Conservation (phyloP, 1,284 basidiomycete genomes). For the Apiotrichum sp. region DNA sequence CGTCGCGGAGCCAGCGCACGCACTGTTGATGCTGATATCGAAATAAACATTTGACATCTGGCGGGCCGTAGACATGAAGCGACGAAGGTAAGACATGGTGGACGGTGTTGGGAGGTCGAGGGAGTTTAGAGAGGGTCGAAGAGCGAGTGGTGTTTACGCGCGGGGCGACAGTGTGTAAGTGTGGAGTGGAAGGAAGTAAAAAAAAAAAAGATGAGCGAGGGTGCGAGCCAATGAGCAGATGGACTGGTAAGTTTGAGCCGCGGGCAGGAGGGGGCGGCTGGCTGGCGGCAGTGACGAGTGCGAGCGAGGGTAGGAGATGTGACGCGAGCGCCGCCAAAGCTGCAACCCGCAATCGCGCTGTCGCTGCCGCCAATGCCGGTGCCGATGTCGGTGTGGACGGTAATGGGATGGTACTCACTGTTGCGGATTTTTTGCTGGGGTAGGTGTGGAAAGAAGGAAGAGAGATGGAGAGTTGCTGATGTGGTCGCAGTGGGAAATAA, state of each 20-base stretch:
- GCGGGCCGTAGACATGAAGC: conserved; percentile 39
- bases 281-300: neutral
- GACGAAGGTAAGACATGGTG: conserved; percentile 40
- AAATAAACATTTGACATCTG: conserved; percentile 56
- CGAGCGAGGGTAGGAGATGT: neutral
- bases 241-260: conserved; percentile 31
- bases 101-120: neutral
- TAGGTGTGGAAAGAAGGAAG: neutral
- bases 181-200: neutral
- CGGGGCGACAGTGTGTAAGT: neutral
- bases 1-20: neutral
- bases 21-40: conserved; percentile 70
- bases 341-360: too few species aligned
- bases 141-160: neutral
- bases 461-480: too few species aligned
- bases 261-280: neutral
- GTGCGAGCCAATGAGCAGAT: neutral
- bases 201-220: neutral
- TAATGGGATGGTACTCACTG: neutral
- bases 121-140: neutral
- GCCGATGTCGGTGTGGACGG: too few species aligned
- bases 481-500: too few species aligned
- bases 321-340: neutral
- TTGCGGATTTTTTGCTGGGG: neutral
- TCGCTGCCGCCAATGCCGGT: too few species aligned